Conservation (phyloP, 2,329 filamentous ascomycete species). For the Aureobasidium uvarum region DNA sequence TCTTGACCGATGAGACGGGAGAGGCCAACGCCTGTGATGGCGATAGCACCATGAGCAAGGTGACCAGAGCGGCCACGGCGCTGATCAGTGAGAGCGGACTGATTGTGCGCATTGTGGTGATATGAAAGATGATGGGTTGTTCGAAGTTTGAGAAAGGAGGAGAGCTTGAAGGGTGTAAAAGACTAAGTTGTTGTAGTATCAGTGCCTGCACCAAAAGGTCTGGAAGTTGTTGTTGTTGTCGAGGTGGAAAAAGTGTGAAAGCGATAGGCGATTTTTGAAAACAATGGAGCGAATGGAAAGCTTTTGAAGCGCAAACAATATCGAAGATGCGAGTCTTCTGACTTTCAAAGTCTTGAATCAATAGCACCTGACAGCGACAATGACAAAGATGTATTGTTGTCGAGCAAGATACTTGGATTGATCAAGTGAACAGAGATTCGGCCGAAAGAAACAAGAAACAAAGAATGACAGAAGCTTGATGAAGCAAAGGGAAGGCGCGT, state of each 20-base stretch:
- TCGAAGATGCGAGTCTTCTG: slow-evolving; percentile 22
- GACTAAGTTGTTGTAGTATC: slow-evolving; percentile 22
- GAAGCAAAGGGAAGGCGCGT: slow-evolving; percentile 14
- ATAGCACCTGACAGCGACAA: slow-evolving; percentile 26
- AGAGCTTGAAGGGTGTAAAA: slow-evolving; percentile 26
- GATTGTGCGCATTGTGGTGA: slow-evolving; percentile 24
- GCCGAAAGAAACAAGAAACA: slow-evolving; percentile 25
- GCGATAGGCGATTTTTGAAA: slow-evolving; percentile 21
- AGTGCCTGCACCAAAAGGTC: slow-evolving; percentile 26
- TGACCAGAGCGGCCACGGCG: slow-evolving; percentile 15
- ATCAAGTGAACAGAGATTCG: slow-evolving; percentile 22
- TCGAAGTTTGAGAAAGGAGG: slow-evolving; percentile 21
- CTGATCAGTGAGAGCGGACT: slow-evolving; percentile 24
- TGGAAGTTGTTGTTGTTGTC: slow-evolving; percentile 4
- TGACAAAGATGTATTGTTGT: slow-evolving; percentile 25
- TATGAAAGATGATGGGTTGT: slow-evolving; percentile 17
- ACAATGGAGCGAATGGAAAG: slow-evolving; percentile 21
- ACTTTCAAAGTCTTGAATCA: slow-evolving; percentile 22
- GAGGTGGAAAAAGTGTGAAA: slow-evolving; percentile 12
- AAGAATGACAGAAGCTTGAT: slow-evolving; percentile 14
- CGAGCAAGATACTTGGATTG: slow-evolving; percentile 21
- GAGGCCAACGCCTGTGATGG: slow-evolving; percentile 21
- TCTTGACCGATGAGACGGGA: slow-evolving; percentile 20
- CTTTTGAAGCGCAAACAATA: slow-evolving; percentile 18
- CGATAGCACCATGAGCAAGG: slow-evolving; percentile 18